phyloP scores from a whole-genome alignment of 805 yeast species.

The Wickerhamiella siamensis region DNA sequence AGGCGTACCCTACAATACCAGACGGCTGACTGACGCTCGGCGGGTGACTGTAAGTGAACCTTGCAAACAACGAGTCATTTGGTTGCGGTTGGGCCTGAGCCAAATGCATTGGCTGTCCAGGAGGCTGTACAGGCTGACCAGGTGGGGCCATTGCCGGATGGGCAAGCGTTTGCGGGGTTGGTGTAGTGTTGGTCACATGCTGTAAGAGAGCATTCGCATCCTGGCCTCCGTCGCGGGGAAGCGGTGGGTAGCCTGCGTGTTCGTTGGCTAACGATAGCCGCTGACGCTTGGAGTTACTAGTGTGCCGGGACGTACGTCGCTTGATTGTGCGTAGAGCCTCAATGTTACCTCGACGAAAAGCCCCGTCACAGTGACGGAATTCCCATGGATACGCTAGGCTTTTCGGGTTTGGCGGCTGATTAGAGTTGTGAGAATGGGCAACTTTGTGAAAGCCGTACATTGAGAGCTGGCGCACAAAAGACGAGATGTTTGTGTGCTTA shows the following conservation, averaged over 20 bases:
- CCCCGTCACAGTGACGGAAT: slow-evolving; percentile 68
- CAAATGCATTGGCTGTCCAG: background rate
- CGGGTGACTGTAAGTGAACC: background rate
- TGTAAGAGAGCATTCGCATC: background rate
- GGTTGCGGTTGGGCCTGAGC: background rate
- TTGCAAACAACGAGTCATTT: background rate
- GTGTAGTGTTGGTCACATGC: background rate
- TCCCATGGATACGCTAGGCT: slow-evolving; percentile 45
- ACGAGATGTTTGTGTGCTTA: slow-evolving; percentile 87
- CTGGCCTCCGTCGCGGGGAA: background rate
- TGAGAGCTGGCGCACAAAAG: slow-evolving; percentile 85
- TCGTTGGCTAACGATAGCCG: background rate
- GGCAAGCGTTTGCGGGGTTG: background rate
- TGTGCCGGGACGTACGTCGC: slow-evolving; percentile 49
- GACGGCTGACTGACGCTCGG: background rate
- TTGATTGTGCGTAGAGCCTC: slow-evolving; percentile 63
- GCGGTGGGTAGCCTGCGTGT: background rate
- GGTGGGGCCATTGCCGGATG: background rate
- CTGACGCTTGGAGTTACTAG: background rate
- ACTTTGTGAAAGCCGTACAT: slow-evolving; percentile 92
- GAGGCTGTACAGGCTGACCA: background rate
- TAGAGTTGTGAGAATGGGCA: slow-evolving; percentile 22
- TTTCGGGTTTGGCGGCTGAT: background rate
- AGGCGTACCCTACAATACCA: background rate
- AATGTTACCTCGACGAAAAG: slow-evolving; percentile 67